A percentile compares a stretch with the other conserved stretches of the same genome.
These are phyloP conservation scores for Geosmithia morbida DNA, from an alignment of 2,329 filamentous ascomycete genomes.

Conservation along the genomic window DNA sequence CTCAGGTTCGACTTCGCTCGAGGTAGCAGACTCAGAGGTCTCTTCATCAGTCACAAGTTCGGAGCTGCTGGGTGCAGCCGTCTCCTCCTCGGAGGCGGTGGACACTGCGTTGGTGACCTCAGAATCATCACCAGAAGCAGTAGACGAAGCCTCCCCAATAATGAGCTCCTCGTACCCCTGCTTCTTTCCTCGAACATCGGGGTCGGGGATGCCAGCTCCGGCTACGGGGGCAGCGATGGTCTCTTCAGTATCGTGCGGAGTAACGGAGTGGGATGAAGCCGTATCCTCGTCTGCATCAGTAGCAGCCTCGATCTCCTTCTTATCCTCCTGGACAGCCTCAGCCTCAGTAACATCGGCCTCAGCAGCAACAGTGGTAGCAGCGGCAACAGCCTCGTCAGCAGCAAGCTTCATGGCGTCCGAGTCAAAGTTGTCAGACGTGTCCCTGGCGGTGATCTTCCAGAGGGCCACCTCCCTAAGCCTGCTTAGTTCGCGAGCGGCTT, in stretches of 20 bases:
- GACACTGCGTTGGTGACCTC: background rate
- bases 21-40: background rate
- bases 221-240: constrained; percentile 18
- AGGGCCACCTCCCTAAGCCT: constrained; percentile 70
- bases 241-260: background rate
- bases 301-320: constrained; percentile 9
- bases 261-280: background rate
- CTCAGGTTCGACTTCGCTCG: background rate
- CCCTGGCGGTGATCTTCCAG: constrained; percentile 68
- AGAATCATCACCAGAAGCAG: background rate
- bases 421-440: constrained; percentile 67
- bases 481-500: constrained; percentile 65
- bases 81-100: background rate
- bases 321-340: constrained; percentile 7
- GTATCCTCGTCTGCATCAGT: background rate
- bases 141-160: constrained; percentile 2
- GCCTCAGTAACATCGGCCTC: constrained; percentile 6
- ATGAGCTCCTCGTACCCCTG: background rate
- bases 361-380: background rate
- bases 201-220: constrained; percentile 16
- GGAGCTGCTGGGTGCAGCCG: too few relatives aligned
- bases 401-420: constrained; percentile 47
- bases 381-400: constrained; percentile 27
- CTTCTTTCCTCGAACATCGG: constrained; percentile 9
- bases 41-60: too few relatives aligned